Percentiles rank a stretch among this genome's conserved stretches.
phyloP scores from a whole-genome alignment of 495 filamentous ascomycete genomes.

The Cryomyces minteri region DNA sequence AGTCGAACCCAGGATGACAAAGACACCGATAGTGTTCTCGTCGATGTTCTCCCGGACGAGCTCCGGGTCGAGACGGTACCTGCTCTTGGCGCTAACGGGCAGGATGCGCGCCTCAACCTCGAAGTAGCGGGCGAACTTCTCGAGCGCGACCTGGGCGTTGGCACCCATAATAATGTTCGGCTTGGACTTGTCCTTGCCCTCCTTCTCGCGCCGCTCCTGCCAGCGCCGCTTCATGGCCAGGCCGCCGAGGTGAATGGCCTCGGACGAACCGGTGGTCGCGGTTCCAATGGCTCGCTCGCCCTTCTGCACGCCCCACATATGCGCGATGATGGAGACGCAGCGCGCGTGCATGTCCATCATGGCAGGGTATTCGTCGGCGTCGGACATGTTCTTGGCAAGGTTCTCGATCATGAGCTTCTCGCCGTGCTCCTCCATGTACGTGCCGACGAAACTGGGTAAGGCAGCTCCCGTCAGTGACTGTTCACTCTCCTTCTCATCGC shows the following conservation, averaged over 20 bases:
- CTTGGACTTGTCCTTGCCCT: conserved; percentile 39
- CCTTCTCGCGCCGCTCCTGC: conserved; percentile 43
- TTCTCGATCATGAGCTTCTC: conserved; percentile 50
- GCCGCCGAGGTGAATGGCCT: conserved; percentile 59
- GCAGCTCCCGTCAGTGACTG: no score
- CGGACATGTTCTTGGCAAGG: conserved; percentile 44
- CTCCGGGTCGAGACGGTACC: conserved; percentile 43
- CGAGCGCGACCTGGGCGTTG: conserved; percentile 59
- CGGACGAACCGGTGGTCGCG: conserved; percentile 54
- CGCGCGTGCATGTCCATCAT: conserved; percentile 55
- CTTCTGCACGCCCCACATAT: conserved; percentile 49
- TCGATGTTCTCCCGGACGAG: conserved; percentile 48
- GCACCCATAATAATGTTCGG: conserved; percentile 67
- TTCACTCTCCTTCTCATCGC: no score
- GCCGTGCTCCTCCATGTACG: conserved; percentile 52
- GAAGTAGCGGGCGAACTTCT: conserved; percentile 59
- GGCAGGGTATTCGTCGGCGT: conserved; percentile 61
- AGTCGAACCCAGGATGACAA: conserved; percentile 55
- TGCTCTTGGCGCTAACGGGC: conserved; percentile 42
- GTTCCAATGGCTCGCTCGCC: conserved; percentile 51
- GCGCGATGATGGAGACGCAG: conserved; percentile 50
- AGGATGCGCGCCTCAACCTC: conserved; percentile 59
- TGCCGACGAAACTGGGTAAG: conserved; percentile 40
- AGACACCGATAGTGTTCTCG: conserved; percentile 65
- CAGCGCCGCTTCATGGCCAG: conserved; percentile 64